Evolutionary conservation across 2,329 filamentous ascomycete genomes (phyloP).

Genomic region (Monosporascus sp.): DNA sequence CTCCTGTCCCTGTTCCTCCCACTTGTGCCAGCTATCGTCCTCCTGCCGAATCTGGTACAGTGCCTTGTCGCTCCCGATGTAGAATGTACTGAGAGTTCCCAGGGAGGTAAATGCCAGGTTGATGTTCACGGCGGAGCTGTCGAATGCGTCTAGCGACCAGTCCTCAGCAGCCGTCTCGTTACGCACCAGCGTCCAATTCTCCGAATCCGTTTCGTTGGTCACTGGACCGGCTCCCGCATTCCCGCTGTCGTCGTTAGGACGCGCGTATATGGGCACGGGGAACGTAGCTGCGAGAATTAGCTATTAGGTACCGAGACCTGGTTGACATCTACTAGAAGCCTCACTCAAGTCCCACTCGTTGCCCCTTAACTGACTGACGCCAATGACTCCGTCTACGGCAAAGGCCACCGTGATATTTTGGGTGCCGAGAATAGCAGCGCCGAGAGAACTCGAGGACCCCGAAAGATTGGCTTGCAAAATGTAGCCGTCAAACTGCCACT

Average conservation of each 20-base stretch:
- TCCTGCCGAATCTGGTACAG: background rate
- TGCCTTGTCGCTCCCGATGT: background rate
- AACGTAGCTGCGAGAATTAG: background rate
- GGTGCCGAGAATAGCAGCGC: background rate
- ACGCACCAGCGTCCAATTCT: background rate
- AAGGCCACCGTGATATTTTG: background rate
- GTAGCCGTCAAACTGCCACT: background rate
- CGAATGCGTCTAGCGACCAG: background rate
- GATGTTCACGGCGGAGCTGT: background rate
- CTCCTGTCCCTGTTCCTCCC: background rate
- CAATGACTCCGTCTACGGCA: background rate
- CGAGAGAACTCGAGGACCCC: background rate
- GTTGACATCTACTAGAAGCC: background rate
- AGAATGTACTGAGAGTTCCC: background rate
- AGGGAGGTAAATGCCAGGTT: background rate
- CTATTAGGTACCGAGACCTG: background rate
- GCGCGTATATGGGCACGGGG: background rate
- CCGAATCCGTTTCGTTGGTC: background rate
- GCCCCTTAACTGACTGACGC: background rate
- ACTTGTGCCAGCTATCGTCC: constrained; percentile 9
- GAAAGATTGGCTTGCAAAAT: background rate
- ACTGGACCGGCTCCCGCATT: background rate
- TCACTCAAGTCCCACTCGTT: background rate
- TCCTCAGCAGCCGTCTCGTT: background rate
- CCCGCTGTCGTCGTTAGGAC: background rate